Conservation (phyloP, 805 yeast species). For the Torulaspora indica region DNA sequence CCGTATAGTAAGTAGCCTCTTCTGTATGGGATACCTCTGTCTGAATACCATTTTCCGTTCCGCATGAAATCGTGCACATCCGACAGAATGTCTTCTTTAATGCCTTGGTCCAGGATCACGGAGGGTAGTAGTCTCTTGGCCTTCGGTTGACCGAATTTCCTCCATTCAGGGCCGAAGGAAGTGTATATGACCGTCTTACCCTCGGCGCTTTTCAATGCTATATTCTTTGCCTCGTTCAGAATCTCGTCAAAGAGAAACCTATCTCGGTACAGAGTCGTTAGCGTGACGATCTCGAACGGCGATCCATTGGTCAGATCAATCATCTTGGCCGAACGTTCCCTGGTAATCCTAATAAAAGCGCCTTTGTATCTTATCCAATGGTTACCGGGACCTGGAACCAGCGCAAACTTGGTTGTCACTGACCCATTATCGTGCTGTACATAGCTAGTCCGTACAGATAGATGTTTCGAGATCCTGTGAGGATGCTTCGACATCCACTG, state of each 20-base stretch:
- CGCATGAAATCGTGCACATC: slow-evolving; percentile 79
- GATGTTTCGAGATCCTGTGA: slow-evolving; percentile 68
- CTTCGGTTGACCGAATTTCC: slow-evolving; percentile 95
- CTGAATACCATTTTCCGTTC: slow-evolving; percentile 87
- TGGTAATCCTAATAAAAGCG: slow-evolving; percentile 79
- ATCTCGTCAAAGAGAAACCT: slow-evolving; percentile 62
- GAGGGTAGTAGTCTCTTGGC: slow-evolving; percentile 79
- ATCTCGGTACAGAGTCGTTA: slow-evolving; percentile 85
- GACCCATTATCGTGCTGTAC: slow-evolving; percentile 91
- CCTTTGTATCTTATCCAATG: slow-evolving; percentile 82
- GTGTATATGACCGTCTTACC: slow-evolving; percentile 93
- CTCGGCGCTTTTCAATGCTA: slow-evolving; percentile 77
- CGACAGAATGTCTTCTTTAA: slow-evolving; percentile 56
- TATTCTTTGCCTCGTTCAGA: slow-evolving; percentile 73
- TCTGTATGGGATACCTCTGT: slow-evolving; percentile 95
- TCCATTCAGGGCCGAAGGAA: slow-evolving; percentile 98
- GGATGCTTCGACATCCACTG: slow-evolving; percentile 93
- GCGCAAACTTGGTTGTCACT: slow-evolving; percentile 75
- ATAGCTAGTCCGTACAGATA: slow-evolving; percentile 83
- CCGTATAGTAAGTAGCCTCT: slow-evolving; percentile 92
- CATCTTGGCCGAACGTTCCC: slow-evolving; percentile 86
- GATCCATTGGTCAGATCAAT: slow-evolving; percentile 86
- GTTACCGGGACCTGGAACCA: slow-evolving; percentile 97
- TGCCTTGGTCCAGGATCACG: slow-evolving; percentile 75
- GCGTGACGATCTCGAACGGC: slow-evolving; percentile 93